Evolutionary conservation across 2,329 filamentous ascomycete species (phyloP), one percentile per base, ranked within the genome.

Genomic region (Corynespora cassiicola): DNA sequence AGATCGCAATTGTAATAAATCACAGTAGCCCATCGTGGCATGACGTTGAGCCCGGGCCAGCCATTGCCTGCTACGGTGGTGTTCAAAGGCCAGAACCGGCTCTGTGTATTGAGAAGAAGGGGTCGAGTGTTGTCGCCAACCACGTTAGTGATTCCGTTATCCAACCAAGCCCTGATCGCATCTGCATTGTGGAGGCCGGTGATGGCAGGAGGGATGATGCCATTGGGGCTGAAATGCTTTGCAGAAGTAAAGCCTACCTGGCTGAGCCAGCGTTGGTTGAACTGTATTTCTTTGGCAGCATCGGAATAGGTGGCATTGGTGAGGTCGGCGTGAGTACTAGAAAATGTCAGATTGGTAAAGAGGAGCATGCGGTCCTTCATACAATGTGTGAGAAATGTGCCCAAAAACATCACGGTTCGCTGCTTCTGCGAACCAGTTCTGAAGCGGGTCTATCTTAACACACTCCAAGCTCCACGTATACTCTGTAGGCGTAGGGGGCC

Each of bases 1-100:
- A 73, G 74, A 54, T 82, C 76, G 60, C 81, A 84, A 66, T 85
- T 83, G 71, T 81, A 85, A 68, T 84, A 85, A 44, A 85, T 84
- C 26, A 78, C 75, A 3, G 79, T 80, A 1, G 81, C 77, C 76
- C 76, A 85, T 29, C 81, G 78, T 4, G 79, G 80, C 55, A 81
- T 77, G 32, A 84, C 72, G 41, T 74, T 73, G 25, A 82, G 69
- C 1, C 81, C 81, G 26, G 65, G 75, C 47, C 76, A 80, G 0
- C 81, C 81, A 50, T 84, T 80, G 8, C 46, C 54, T 1, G 62
- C 71, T 0, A 75, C 70, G 3, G 68, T 82, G 31, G 74, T 78
- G 32, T 75, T 79, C 22, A 79, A 70, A 1, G 80, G 77, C 74
- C 78, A 82, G 64, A 78, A 80, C 10, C 63, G 43, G 66, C 74